phyloP scores from a whole-genome alignment of 1,284 basidiomycete species.

The Mycosarcoma maydis region DNA sequence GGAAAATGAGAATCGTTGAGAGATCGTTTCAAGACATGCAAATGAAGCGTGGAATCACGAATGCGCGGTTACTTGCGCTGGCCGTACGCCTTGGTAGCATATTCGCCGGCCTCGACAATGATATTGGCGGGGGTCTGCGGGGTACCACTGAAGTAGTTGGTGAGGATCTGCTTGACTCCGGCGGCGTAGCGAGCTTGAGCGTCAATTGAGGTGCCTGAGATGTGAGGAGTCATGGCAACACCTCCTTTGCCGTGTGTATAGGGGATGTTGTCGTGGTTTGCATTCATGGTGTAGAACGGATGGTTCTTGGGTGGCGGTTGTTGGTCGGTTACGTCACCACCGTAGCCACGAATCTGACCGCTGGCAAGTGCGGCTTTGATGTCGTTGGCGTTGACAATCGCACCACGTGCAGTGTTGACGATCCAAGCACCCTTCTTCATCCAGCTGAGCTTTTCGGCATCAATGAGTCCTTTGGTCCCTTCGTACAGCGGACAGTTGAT shows the following conservation, averaged over 20 bases:
- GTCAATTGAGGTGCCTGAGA: constrained; percentile 79
- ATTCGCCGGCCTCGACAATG: constrained; percentile 71
- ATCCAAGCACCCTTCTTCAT: constrained; percentile 90
- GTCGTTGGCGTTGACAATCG: constrained; percentile 85
- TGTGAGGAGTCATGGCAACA: constrained; percentile 67
- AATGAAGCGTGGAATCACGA: too few species aligned
- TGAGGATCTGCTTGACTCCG: constrained; percentile 82
- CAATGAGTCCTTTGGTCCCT: constrained; percentile 75
- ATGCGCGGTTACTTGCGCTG: constrained; percentile 52
- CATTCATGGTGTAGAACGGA: constrained; percentile 79
- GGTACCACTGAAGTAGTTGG: constrained; percentile 75
- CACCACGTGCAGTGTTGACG: constrained; percentile 92
- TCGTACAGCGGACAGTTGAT: constrained; percentile 93
- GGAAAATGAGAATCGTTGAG: too few species aligned
- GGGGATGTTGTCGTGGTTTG: not conserved
- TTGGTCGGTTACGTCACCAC: constrained; percentile 68
- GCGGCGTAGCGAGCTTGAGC: constrained; percentile 87
- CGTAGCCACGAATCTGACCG: constrained; percentile 77
- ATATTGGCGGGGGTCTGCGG: constrained; percentile 80
- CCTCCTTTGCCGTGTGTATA: constrained; percentile 79
- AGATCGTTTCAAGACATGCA: too few species aligned
- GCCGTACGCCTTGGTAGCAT: constrained; percentile 66
- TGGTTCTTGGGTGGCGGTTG: constrained; percentile 74
- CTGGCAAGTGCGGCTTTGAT: constrained; percentile 80
- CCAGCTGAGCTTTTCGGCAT: constrained; percentile 82